phyloP scores from a whole-genome alignment of 164 flowering plant species.

The Chimonanthus praecox region DNA sequence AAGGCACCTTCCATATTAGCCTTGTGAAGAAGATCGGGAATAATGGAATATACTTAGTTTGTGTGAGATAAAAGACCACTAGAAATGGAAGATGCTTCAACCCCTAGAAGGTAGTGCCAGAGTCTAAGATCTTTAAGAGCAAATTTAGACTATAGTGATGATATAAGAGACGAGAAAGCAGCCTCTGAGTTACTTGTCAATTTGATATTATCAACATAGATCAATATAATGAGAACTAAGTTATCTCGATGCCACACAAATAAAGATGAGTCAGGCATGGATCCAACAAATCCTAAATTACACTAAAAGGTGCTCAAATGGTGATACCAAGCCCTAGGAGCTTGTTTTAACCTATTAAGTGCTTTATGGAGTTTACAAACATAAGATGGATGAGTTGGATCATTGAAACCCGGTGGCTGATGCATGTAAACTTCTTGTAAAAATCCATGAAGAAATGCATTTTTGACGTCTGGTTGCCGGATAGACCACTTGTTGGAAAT shows the following conservation, averaged over 20 bases:
- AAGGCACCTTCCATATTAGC: background rate
- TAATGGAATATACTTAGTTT: background rate
- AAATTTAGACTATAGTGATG: background rate
- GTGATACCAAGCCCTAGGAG: background rate
- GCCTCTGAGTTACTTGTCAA: background rate
- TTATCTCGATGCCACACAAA: background rate
- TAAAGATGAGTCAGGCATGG: background rate
- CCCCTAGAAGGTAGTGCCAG: background rate
- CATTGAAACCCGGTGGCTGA: background rate
- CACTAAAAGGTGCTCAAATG: background rate
- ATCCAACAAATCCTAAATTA: background rate
- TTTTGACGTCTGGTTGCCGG: background rate
- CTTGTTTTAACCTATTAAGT: background rate
- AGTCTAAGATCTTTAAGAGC: background rate
- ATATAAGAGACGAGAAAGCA: background rate
- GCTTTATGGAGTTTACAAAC: background rate
- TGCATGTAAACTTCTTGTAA: background rate
- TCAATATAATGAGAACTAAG: background rate
- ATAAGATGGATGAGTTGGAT: background rate
- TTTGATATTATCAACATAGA: background rate
- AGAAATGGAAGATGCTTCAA: background rate
- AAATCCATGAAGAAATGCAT: too few relatives aligned
- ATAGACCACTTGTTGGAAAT: background rate
- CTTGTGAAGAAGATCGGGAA: background rate
- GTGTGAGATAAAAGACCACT: background rate